Conservation (phyloP, 768 basidiomycete species). For the Suillus americanus region DNA sequence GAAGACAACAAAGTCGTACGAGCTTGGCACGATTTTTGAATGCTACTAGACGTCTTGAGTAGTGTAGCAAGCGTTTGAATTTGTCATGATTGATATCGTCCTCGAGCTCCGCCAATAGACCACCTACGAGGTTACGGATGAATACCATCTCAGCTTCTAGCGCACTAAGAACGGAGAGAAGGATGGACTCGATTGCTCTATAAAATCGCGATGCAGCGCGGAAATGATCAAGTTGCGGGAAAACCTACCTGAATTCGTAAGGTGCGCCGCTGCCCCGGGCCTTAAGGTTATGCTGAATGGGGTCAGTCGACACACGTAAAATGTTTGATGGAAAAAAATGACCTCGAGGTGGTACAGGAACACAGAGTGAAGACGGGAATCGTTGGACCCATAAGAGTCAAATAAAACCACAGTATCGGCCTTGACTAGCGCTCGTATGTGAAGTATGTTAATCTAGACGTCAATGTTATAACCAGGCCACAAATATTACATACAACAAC, state of each 20-base stretch:
- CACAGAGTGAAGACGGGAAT: conserved; percentile 82
- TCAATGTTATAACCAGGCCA: conserved; percentile 12
- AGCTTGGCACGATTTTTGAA: conserved; percentile 91
- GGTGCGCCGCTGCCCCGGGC: conserved; percentile 66
- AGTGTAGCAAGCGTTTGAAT: conserved; percentile 88
- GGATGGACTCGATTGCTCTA: conserved; percentile 90
- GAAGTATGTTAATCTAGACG: conserved; percentile 83
- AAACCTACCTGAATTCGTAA: conserved; percentile 80
- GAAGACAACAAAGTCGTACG: conserved; percentile 38
- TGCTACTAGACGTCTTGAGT: conserved; percentile 81
- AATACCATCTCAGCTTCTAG: conserved; percentile 97
- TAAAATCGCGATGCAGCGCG: conserved; percentile 15
- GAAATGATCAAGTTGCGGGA: conserved; percentile 17
- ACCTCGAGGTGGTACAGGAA: conserved; percentile 90
- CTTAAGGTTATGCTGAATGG: conserved; percentile 77
- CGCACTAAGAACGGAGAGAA: conserved; percentile 88
- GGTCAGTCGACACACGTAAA: conserved; percentile 11
- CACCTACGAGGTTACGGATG: conserved; percentile 86
- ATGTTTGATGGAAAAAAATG: conserved; percentile 15
- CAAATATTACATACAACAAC: conserved; percentile 25
- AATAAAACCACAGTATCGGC: conserved; percentile 90
- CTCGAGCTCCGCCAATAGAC: conserved; percentile 89
- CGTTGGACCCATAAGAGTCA: conserved; percentile 85
- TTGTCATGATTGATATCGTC: conserved; percentile 95
- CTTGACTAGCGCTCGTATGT: conserved; percentile 93